Base-by-base conservation (phyloP, 352 stramenopile species). In the Globisporangium echinulatum region DNA sequence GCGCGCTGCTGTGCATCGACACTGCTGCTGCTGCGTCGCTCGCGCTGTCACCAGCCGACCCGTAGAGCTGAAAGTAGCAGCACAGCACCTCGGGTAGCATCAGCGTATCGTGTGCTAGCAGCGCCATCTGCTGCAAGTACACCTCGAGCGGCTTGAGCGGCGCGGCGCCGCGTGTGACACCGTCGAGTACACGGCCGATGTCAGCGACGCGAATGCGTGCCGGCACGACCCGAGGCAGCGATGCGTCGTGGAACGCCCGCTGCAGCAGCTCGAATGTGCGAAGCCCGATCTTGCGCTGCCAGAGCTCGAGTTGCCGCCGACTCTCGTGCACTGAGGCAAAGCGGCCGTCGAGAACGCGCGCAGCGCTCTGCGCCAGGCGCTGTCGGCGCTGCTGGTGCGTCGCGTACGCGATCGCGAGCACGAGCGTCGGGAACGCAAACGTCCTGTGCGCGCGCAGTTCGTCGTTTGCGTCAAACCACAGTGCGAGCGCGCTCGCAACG, bases 1-100 rank as follows among this genome's bases (percentile, higher is more conserved):
- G 56, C 8, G 63, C 40, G 19, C 55, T 56, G 33, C 10, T 63
- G 10, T 52, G 47, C 17, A 37, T 52, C 17, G 25, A 52, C 48
- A 50, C 37, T 49, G 44, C 11, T 52, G 40, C 11, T 7, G 7
- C 7, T 44, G 40, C 40, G 49, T 8, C 52, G 58, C 46, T 49
- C 8, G 10, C 15, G 19, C 53, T 58, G 5, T 74, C 55, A 0
- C 71, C 54, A 3, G 47, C 47, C 1, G 71, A 90, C 0, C 76
- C 76, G 52, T 87, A 88, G 0, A 88, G 67, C 51, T 90, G 74
- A 33, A 84, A 88, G 57, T 83, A 88, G 46, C 74, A 87, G 46
- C 80, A 90, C 33, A 90, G 52, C 56, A 88, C 82, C 52, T 90
- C 78, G 0, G 80, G 57, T 0, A 90, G 54, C 5, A 79, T 38